Evolutionary conservation across 331 rosid genomes (phyloP).

Genomic region (Pyrus hybrid): DNA sequence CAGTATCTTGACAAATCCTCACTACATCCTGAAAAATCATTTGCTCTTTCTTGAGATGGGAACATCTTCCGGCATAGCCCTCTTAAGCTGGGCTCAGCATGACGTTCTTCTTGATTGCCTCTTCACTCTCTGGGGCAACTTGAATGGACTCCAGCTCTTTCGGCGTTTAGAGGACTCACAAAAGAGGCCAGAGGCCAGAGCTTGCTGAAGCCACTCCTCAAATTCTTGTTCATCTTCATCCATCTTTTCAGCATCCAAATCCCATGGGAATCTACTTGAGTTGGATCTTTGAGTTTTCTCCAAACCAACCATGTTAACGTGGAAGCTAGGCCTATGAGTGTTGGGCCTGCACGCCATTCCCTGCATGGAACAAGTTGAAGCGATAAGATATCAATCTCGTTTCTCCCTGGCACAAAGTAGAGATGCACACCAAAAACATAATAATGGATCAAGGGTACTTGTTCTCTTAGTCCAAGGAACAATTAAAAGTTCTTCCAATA

Average conservation of each 20-base stretch:
- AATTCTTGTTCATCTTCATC: slow-evolving; percentile 96
- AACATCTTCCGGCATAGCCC: not conserved
- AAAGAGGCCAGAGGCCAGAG: slow-evolving; percentile 86
- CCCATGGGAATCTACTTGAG: slow-evolving; percentile 92
- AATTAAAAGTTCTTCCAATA: not conserved
- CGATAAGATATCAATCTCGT: not conserved
- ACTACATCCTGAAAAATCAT: slow-evolving; percentile 5
- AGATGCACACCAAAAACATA: not conserved
- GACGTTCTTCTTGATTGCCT: slow-evolving; percentile 96
- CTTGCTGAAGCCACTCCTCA: slow-evolving; percentile 94
- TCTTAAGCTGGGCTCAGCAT: slow-evolving; percentile 34
- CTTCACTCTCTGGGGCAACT: slow-evolving; percentile 71
- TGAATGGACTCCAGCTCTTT: slow-evolving; percentile 99
- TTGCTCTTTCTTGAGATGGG: not conserved
- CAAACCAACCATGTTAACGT: slow-evolving; percentile 95
- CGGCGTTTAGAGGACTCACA: slow-evolving; percentile 84
- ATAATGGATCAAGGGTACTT: not conserved
- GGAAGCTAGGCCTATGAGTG: slow-evolving; percentile 94
- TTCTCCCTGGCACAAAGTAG: not conserved
- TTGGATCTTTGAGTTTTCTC: slow-evolving; percentile 76
- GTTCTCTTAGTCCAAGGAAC: not conserved
- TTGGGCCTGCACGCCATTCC: slow-evolving; percentile 99
- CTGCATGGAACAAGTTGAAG: slow-evolving; percentile 29
- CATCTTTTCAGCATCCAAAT: slow-evolving; percentile 91
- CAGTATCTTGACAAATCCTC: slow-evolving; percentile 11